Conservation (phyloP, 2,329 filamentous ascomycete species). For the Apiospora malaysiana region DNA sequence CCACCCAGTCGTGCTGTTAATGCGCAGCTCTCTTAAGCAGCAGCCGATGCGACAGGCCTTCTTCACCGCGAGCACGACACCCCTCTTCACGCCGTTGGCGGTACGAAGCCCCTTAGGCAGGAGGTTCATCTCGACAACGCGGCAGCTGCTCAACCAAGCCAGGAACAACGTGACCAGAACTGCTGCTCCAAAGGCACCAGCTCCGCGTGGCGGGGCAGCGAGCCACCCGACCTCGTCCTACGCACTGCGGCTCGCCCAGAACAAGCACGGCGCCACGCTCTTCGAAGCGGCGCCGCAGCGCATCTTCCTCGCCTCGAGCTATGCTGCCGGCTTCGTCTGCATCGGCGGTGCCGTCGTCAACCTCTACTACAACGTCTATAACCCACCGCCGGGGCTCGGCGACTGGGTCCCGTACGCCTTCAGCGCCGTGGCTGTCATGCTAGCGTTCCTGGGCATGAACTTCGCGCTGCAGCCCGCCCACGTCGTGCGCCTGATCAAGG, state of each 20-base stretch:
- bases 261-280: conserved; percentile 61
- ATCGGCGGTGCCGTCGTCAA: conserved; percentile 57
- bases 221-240: conserved; percentile 44
- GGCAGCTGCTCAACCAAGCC: conserved; percentile 5
- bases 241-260: conserved; percentile 61
- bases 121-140: conserved; percentile 18
- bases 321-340: conserved; percentile 60
- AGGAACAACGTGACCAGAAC: not conserved
- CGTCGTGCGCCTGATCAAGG: conserved; percentile 63
- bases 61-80: conserved; percentile 11
- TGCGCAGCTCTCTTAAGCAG: conserved; percentile 33
- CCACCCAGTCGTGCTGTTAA: conserved; percentile 35
- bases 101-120: not conserved
- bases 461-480: conserved; percentile 63
- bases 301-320: conserved; percentile 66
- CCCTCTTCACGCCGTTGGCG: not conserved
- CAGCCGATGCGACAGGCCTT: conserved; percentile 21
- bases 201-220: not conserved
- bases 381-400: conserved; percentile 57
- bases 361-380: conserved; percentile 54
- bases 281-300: conserved; percentile 71
- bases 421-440: conserved; percentile 62
- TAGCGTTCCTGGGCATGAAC: conserved; percentile 64
- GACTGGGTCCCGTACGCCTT: conserved; percentile 65
- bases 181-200: not conserved